phyloP scores from a whole-genome alignment of 106 monocot species.

The Posidonia australis region DNA sequence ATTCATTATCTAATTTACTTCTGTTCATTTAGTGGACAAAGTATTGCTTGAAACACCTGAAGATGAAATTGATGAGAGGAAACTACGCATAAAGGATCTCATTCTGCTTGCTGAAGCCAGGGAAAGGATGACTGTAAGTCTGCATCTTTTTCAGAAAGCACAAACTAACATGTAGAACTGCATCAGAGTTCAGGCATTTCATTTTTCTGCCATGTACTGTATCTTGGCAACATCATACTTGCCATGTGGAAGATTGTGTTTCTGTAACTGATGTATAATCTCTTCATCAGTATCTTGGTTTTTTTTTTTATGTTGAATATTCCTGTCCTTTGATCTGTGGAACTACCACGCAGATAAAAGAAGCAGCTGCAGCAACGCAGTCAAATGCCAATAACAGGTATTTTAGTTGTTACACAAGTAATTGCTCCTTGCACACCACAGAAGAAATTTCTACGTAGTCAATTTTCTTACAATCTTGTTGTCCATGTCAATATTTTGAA shows the following conservation, averaged over 20 bases:
- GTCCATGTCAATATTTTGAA: too few relatives aligned
- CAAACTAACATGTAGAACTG: too few relatives aligned
- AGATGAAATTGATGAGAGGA: conserved; percentile 43
- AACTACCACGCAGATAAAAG: conserved; percentile 13
- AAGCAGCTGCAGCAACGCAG: conserved; percentile 1
- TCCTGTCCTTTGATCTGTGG: background rate
- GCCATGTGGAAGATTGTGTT: background rate
- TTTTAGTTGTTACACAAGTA: background rate
- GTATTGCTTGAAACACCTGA: conserved; percentile 44
- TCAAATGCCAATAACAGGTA: conserved; percentile 19
- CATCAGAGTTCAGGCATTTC: too few relatives aligned
- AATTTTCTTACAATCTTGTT: too few relatives aligned
- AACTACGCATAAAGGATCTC: conserved; percentile 47
- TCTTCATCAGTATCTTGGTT: background rate
- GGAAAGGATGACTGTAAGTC: conserved; percentile 42
- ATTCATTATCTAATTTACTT: background rate
- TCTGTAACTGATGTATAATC: background rate
- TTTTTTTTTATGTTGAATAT: background rate
- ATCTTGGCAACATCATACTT: too few relatives aligned
- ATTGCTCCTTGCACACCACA: background rate
- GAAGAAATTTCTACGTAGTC: background rate
- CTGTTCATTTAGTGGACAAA: conserved; percentile 38
- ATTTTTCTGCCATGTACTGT: too few relatives aligned
- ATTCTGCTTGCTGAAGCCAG: conserved; percentile 52
- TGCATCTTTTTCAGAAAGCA: background rate